A percentile compares a stretch with the other conserved stretches of the same genome.
phyloP scores from a whole-genome alignment of 495 filamentous ascomycete genomes.

The Talaromyces trachyspermus region DNA sequence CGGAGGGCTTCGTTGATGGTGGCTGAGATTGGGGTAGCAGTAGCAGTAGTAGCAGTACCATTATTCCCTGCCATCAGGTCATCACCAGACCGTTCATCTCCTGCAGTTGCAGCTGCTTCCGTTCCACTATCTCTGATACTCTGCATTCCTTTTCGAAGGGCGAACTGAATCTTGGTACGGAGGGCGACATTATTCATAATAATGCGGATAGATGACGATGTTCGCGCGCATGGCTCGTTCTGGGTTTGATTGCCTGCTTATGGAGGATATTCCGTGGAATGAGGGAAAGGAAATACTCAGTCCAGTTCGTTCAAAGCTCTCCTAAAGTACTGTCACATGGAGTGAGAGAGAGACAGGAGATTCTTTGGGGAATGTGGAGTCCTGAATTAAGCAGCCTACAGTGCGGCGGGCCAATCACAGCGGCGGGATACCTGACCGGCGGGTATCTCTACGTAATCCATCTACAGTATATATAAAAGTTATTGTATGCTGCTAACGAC shows the following conservation, averaged over 20 bases:
- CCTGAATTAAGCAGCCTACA: too few relatives aligned
- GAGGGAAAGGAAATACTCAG: too few relatives aligned
- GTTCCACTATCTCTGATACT: neutral
- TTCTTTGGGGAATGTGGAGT: constrained; percentile 1
- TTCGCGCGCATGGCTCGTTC: too few relatives aligned
- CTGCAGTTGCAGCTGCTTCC: neutral
- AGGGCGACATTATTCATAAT: constrained; percentile 1
- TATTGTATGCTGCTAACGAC: too few relatives aligned
- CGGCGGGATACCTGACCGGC: too few relatives aligned
- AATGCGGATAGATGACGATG: too few relatives aligned
- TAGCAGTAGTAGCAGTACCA: constrained; percentile 8
- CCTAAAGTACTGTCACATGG: neutral
- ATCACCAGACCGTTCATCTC: too few relatives aligned
- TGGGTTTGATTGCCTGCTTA: too few relatives aligned
- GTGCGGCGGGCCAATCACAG: too few relatives aligned
- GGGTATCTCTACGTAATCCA: too few relatives aligned
- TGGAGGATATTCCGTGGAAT: too few relatives aligned
- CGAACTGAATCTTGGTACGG: constrained; percentile 1
- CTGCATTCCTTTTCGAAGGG: constrained; percentile 1
- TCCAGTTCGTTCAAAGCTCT: neutral
- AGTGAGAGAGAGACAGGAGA: neutral
- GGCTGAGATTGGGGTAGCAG: constrained; percentile 15
- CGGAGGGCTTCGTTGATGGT: constrained; percentile 36
- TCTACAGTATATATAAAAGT: too few relatives aligned
- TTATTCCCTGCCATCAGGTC: neutral